Conservation (phyloP, 2,329 filamentous ascomycete genomes). For the Diaporthe batatas region DNA sequence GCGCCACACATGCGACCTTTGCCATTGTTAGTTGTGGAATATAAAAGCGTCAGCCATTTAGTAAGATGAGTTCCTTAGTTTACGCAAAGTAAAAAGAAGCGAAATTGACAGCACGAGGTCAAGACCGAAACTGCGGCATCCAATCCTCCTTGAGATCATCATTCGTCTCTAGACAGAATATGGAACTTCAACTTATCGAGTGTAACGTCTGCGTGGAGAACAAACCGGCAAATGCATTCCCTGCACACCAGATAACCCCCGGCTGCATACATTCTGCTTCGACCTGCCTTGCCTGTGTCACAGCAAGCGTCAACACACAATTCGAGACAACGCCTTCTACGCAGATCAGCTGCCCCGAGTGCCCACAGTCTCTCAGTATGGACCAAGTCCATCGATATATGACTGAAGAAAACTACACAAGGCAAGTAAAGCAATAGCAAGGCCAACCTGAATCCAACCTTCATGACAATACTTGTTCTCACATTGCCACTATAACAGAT, state of each 20-base stretch:
- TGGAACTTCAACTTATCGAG: neutral
- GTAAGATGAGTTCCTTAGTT: too few relatives aligned
- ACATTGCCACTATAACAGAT: neutral
- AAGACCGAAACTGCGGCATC: too few relatives aligned
- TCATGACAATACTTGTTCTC: neutral
- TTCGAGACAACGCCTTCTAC: neutral
- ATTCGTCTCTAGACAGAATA: neutral
- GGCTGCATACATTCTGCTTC: neutral
- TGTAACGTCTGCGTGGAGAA: neutral
- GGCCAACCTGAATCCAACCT: accelerated
- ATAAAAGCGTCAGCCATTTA: neutral
- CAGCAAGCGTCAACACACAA: neutral
- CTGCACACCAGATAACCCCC: neutral
- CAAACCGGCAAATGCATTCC: neutral
- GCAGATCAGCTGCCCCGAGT: neutral
- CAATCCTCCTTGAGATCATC: neutral
- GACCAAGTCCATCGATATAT: neutral
- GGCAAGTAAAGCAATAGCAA: neutral
- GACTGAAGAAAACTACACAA: neutral
- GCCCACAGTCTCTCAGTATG: neutral
- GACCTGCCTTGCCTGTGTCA: constrained; percentile 3
- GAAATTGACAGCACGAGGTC: accelerated
- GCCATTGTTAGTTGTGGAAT: accelerated
- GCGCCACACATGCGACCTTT: too few relatives aligned
- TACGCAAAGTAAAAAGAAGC: neutral